Percentiles rank a stretch among this genome's conserved stretches.
phyloP scores from a whole-genome alignment of 2,329 filamentous ascomycete genomes.

The Metarhizium rileyi region DNA sequence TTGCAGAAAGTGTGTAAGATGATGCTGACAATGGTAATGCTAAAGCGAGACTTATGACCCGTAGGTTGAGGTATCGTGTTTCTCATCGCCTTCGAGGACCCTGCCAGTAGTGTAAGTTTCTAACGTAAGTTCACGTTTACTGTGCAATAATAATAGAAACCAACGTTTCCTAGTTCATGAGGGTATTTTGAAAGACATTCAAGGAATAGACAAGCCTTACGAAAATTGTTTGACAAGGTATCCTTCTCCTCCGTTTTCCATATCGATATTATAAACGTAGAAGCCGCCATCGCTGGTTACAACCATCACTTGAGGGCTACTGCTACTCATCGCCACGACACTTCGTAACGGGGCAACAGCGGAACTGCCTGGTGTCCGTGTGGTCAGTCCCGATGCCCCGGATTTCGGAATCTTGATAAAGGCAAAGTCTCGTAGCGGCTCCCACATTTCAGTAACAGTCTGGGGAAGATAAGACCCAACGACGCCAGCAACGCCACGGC shows the following conservation, averaged over 20 bases:
- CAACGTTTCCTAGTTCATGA: background rate
- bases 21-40: background rate
- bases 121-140: background rate
- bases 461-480: constrained; percentile 87
- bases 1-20: background rate
- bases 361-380: constrained; percentile 20
- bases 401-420: constrained; percentile 84
- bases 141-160: background rate
- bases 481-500: constrained; percentile 76
- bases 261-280: constrained; percentile 89
- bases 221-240: constrained; percentile 86
- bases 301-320: constrained; percentile 92
- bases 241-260: constrained; percentile 90
- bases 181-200: background rate
- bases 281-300: constrained; percentile 94
- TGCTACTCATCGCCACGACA: constrained; percentile 96
- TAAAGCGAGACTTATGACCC: constrained; percentile 11
- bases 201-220: constrained; percentile 43
- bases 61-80: constrained; percentile 39
- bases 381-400: constrained; percentile 10
- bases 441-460: constrained; percentile 96
- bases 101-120: constrained; percentile 20
- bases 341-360: constrained; percentile 55
- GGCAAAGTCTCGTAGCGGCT: constrained; percentile 87
- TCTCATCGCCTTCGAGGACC: constrained; percentile 45